Evolutionary conservation across 2,329 filamentous ascomycete species (phyloP).

Genomic region (Calcarisporium arbuscula): DNA sequence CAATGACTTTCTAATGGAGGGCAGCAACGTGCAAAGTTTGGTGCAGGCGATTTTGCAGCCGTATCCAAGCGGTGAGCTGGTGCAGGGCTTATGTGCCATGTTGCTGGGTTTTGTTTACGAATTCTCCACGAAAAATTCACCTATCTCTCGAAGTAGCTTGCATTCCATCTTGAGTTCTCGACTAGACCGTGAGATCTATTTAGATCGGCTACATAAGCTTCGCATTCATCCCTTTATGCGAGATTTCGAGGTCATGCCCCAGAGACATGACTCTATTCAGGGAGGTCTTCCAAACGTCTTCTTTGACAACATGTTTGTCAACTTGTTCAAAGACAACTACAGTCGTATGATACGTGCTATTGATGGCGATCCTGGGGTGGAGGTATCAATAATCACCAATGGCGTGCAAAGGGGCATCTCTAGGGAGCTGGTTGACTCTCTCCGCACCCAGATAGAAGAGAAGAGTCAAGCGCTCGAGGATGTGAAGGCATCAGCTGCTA

Average conservation of each 20-base stretch:
- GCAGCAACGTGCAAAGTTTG: slow-evolving; percentile 82
- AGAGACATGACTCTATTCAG: slow-evolving; percentile 46
- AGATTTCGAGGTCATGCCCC: slow-evolving; percentile 82
- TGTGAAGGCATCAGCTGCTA: slow-evolving; percentile 36
- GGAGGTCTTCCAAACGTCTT: slow-evolving; percentile 68
- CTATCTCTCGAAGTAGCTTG: slow-evolving; percentile 73
- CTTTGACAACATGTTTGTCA: slow-evolving; percentile 80
- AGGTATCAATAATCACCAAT: slow-evolving; percentile 74
- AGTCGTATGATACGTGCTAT: slow-evolving; percentile 77
- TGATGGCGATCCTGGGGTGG: slow-evolving; percentile 82
- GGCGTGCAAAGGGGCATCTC: slow-evolving; percentile 85
- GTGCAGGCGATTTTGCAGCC: slow-evolving; percentile 66
- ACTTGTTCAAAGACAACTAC: slow-evolving; percentile 95
- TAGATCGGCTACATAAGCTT: slow-evolving; percentile 72
- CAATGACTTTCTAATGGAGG: slow-evolving; percentile 87
- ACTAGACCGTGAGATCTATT: slow-evolving; percentile 80
- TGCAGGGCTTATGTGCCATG: slow-evolving; percentile 78
- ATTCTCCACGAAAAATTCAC: slow-evolving; percentile 95
- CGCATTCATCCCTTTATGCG: slow-evolving; percentile 72
- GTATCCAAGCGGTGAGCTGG: slow-evolving; percentile 49
- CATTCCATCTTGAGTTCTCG: slow-evolving; percentile 71
- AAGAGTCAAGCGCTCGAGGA: slow-evolving; percentile 51
- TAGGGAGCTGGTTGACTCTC: slow-evolving; percentile 82
- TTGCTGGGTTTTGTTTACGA: slow-evolving; percentile 88
- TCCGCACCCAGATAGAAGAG: slow-evolving; percentile 71